Conservation (phyloP, 2,329 filamentous ascomycete species). For the Apiospora aurea region DNA sequence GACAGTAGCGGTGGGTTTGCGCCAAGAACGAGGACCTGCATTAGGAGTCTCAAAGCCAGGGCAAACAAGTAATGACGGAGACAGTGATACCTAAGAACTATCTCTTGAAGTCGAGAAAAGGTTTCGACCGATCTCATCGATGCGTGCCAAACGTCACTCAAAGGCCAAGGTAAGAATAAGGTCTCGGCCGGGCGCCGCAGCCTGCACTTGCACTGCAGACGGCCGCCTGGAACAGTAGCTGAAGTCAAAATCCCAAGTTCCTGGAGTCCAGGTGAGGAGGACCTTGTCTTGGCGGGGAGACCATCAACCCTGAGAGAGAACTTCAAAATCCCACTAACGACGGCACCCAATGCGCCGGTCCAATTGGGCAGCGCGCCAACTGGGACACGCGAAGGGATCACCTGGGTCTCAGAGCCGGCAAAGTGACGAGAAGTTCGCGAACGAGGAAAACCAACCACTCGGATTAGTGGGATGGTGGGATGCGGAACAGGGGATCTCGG, state of each 20-base stretch:
- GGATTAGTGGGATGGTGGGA: neutral
- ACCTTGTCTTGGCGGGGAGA: neutral
- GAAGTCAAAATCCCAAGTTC: neutral
- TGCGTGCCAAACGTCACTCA: neutral
- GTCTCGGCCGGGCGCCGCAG: conserved; percentile 12
- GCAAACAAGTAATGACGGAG: neutral
- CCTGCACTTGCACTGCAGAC: neutral
- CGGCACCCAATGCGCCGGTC: neutral
- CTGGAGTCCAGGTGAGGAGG: neutral
- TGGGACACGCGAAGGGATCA: neutral
- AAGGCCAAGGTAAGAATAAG: conserved; percentile 1
- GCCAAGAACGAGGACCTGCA: conserved; percentile 5
- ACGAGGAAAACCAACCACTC: neutral
- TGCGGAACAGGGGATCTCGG: conserved; percentile 6
- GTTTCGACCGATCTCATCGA: neutral
- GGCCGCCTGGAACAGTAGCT: neutral
- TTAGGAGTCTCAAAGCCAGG: neutral
- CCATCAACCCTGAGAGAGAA: neutral
- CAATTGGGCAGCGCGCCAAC: neutral
- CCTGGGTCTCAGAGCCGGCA: neutral
- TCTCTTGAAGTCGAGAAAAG: neutral
- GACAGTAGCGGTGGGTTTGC: neutral
- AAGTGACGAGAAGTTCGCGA: neutral
- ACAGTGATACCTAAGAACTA: neutral
- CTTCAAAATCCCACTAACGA: neutral